Conservation (phyloP, 2,329 filamentous ascomycete species). For the Oidium heveae region DNA sequence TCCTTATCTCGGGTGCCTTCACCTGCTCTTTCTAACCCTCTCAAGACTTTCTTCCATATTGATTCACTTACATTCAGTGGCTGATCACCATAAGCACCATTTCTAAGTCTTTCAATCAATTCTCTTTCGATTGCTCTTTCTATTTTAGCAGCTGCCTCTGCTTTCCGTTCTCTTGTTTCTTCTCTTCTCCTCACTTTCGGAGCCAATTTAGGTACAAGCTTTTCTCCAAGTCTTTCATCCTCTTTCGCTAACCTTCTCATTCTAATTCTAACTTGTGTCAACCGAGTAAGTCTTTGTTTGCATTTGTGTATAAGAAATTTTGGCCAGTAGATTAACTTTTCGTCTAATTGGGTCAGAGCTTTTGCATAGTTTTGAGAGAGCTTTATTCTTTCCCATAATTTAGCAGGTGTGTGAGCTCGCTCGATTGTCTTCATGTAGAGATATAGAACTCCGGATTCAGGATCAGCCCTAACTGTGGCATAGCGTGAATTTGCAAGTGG, state of each 20-base stretch:
- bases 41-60: constrained; percentile 93
- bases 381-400: constrained; percentile 86
- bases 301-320: constrained; percentile 86
- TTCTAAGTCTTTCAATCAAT: constrained; percentile 69
- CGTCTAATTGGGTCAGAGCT: constrained; percentile 68
- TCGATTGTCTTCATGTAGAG: constrained; percentile 94
- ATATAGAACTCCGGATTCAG: constrained; percentile 60
- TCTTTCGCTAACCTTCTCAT: constrained; percentile 64
- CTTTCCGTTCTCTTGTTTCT: constrained; percentile 49
- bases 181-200: constrained; percentile 68
- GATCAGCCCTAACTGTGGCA: constrained; percentile 69
- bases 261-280: constrained; percentile 75
- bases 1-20: constrained; percentile 67
- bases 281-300: constrained; percentile 78
- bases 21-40: constrained; percentile 67
- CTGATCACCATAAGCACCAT: constrained; percentile 81
- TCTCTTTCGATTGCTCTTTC: constrained; percentile 91
- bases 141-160: constrained; percentile 68
- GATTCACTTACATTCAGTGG: constrained; percentile 85
- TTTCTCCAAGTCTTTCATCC: constrained; percentile 73
- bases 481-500: constrained; percentile 80
- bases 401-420: constrained; percentile 64
- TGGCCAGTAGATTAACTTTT: constrained; percentile 74
- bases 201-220: constrained; percentile 64
- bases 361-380: constrained; percentile 76